These are phyloP conservation scores for Mycena latifolia DNA, from an alignment of 768 basidiomycete species.

Conservation along the genomic window DNA sequence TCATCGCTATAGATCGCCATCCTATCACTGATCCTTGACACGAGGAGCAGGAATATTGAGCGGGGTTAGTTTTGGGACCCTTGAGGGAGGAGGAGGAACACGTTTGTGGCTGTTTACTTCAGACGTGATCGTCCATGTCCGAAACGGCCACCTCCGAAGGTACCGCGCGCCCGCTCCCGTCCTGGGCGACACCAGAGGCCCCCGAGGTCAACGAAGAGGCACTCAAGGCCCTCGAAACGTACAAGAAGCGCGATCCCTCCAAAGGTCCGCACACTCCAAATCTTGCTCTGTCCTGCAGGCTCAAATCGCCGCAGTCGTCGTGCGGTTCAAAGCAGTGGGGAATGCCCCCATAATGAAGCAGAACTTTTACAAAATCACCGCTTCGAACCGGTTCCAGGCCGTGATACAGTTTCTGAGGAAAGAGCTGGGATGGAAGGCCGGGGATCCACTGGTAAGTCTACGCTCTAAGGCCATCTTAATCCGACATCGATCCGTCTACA, in stretches of 20 bases:
- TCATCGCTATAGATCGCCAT: no score
- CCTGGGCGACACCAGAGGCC: slow-evolving; percentile 45
- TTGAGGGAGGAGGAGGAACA: no score
- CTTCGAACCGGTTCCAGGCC: slow-evolving; percentile 93
- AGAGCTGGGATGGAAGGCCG: slow-evolving; percentile 88
- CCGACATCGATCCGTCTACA: slow-evolving; percentile 36
- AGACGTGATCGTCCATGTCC: slow-evolving; percentile 26
- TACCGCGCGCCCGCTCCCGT: slow-evolving; percentile 47
- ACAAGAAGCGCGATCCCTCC: slow-evolving; percentile 87
- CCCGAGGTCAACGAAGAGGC: slow-evolving; percentile 59
- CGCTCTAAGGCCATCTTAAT: background rate
- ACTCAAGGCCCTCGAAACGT: slow-evolving; percentile 82
- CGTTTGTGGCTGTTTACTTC: background rate
- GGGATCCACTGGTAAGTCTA: slow-evolving; percentile 84
- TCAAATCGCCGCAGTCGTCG: slow-evolving; percentile 74
- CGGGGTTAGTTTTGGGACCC: no score
- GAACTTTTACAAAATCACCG: slow-evolving; percentile 98
- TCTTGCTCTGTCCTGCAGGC: background rate
- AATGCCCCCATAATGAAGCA: slow-evolving; percentile 99
- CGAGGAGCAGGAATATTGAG: no score
- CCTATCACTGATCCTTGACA: no score
- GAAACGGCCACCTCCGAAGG: slow-evolving; percentile 43
- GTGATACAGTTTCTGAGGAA: slow-evolving; percentile 94
- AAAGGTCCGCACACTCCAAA: slow-evolving; percentile 65
- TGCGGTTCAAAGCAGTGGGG: slow-evolving; percentile 97